These are phyloP conservation scores for Colletotrichum falcatum DNA, from an alignment of 2,329 filamentous ascomycete species.

Conservation along the genomic window DNA sequence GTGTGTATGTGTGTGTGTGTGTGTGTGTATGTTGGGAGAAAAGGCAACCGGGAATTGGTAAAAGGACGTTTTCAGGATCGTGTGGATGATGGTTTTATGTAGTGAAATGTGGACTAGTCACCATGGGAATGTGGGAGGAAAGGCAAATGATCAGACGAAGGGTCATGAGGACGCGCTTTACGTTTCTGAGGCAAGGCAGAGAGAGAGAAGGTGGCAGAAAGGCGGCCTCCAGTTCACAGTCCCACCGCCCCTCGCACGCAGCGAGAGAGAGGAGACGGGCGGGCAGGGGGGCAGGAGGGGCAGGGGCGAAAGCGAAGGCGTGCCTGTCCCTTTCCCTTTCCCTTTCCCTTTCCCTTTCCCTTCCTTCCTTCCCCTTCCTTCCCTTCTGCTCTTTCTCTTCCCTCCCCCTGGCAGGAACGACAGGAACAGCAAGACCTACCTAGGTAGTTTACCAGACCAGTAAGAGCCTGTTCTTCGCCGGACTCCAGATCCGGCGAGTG, in stretches of 20 bases:
- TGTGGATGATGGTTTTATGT: constrained; percentile 31
- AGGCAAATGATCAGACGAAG: constrained; percentile 33
- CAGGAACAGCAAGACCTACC: constrained; percentile 2
- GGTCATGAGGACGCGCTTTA: constrained; percentile 38
- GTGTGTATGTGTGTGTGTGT: not conserved
- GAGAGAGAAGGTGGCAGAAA: not conserved
- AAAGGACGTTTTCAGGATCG: not conserved
- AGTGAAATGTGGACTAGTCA: constrained; percentile 10
- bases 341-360: not conserved
- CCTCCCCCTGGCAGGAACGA: constrained; percentile 5
- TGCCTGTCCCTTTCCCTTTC: too few species aligned
- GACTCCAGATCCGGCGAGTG: not conserved
- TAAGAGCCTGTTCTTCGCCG: not conserved
- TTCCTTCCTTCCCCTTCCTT: not conserved
- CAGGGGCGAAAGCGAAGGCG: constrained; percentile 1
- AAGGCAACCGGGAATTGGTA: not conserved
- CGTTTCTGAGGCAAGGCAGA: constrained; percentile 28
- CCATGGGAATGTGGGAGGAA: constrained; percentile 23
- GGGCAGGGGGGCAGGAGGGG: not conserved
- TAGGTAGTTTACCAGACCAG: too few species aligned
- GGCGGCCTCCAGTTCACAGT: constrained; percentile 23
- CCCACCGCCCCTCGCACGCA: constrained; percentile 1
- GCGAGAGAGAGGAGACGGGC: not conserved
- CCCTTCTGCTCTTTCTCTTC: too few species aligned
- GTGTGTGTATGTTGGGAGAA: not conserved